Evolutionary conservation across 371 early-diverging fungal genomes (phyloP).

Genomic region (Apophysomyces trapeziformis): DNA sequence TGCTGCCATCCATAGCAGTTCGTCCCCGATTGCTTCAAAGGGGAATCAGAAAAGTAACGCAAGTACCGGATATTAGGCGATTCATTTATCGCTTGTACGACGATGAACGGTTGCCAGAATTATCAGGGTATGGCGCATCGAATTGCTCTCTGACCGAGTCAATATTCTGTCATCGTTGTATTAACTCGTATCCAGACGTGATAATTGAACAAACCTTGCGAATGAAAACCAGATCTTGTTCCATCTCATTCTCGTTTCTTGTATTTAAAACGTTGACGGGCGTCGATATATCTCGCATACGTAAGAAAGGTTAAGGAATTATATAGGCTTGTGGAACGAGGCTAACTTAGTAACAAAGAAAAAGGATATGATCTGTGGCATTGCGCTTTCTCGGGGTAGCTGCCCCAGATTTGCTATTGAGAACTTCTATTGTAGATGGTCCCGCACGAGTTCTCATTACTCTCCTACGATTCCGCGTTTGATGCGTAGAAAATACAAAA

Average conservation of each 20-base stretch:
- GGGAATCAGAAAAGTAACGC: no score
- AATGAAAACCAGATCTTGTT: not conserved
- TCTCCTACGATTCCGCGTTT: constrained; percentile 30
- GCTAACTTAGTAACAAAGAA: not conserved
- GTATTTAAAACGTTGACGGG: not conserved
- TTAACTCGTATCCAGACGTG: not conserved
- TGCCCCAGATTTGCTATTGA: not conserved
- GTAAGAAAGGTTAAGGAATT: constrained; percentile 4
- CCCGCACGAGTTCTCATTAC: constrained; percentile 43
- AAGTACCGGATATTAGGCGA: not conserved
- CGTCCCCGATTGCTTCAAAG: no score
- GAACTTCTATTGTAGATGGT: constrained; percentile 31
- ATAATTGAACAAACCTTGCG: not conserved
- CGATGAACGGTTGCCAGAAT: not conserved
- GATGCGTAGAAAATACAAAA: constrained; percentile 14
- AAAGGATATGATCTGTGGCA: constrained; percentile 6
- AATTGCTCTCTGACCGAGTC: not conserved
- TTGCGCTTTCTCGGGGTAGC: not conserved
- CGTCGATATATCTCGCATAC: constrained; percentile 5
- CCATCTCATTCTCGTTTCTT: constrained; percentile 2
- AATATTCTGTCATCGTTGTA: not conserved
- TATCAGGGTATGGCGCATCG: not conserved
- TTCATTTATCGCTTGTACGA: not conserved
- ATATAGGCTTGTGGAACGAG: not conserved
- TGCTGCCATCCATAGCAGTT: no score